Evolutionary conservation across 129 eudicot genomes (phyloP).

Genomic region (Centella asiatica): DNA sequence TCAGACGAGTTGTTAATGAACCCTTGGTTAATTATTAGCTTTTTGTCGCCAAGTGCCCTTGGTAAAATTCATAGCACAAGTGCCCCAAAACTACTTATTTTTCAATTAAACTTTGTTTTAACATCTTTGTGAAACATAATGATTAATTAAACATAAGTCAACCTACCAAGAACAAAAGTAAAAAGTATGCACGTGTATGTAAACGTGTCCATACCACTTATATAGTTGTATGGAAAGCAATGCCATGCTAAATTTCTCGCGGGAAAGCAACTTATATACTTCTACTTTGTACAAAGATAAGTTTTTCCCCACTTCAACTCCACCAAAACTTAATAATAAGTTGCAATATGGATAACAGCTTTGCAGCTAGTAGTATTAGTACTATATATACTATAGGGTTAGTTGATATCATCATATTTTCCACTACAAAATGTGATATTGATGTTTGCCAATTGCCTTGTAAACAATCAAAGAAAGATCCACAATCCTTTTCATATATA

Average conservation of each 20-base stretch:
- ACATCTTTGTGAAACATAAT: too few relatives aligned
- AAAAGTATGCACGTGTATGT: background rate
- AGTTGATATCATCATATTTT: constrained; percentile 2
- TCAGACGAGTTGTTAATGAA: too few relatives aligned
- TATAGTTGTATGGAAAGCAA: background rate
- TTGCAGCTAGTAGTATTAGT: too few relatives aligned
- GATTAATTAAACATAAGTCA: too few relatives aligned
- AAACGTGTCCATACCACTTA: constrained; percentile 5
- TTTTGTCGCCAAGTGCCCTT: too few relatives aligned
- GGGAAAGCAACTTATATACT: background rate
- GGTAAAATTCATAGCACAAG: too few relatives aligned
- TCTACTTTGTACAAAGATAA: background rate
- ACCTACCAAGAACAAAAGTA: background rate
- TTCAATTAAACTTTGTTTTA: too few relatives aligned
- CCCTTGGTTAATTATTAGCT: too few relatives aligned
- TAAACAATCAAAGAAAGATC: too few relatives aligned
- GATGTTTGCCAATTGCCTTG: background rate
- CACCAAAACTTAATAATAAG: background rate
- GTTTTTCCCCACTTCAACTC: constrained; percentile 4
- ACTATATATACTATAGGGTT: background rate
- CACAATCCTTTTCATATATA: too few relatives aligned
- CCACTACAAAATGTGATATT: background rate
- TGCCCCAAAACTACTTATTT: too few relatives aligned
- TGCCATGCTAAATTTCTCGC: background rate
- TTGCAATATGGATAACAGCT: constrained; percentile 7